Base-by-base conservation (phyloP, 176 grass and related monocot species). In the Dactylis glomerata region DNA sequence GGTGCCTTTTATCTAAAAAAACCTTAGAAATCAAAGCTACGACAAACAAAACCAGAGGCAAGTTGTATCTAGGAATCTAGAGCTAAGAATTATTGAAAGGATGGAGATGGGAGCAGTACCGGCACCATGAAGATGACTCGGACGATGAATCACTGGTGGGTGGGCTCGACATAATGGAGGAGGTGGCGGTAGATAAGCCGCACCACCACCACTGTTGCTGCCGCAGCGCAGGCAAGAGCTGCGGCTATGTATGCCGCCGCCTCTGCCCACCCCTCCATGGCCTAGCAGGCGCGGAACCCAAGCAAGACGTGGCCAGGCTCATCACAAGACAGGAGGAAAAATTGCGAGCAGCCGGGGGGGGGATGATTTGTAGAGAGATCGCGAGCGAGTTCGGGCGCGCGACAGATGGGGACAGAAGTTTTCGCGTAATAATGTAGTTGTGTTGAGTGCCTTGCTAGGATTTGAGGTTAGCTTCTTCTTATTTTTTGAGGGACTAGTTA, bases 41-140 rank as follows among this genome's bases (percentile, higher is more conserved):
- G n/a, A n/a, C n/a, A n/a, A n/a, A n/a, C n/a, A n/a, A n/a, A n/a
- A n/a, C n/a, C n/a, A n/a, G n/a, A n/a, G n/a, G n/a, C n/a, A n/a
- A n/a, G n/a, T n/a, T n/a, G n/a, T n/a, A n/a, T n/a, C n/a, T n/a
- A n/a, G n/a, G n/a, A n/a, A n/a, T n/a, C n/a, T n/a, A n/a, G n/a
- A n/a, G n/a, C n/a, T n/a, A n/a, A n/a, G n/a, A n/a, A n/a, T n/a
- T n/a, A n/a, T n/a, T n/a, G n/a, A n/a, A n/a, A n/a, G n/a, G n/a
- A n/a, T n/a, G 38, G 38, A 41, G 3, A 7, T 3, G 69, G 9
- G 24, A 15, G 44, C 62, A n/a, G 79, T 87, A 91, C 94, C 88
- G 89, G 94, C 36, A 96, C 89, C 91, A 93, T 91, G 86, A 96
- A 85, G 84, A 96, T 96, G 81, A 96, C 82, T 73, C 94, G 94